Percentiles rank a stretch among this genome's conserved stretches.
Conservation (phyloP, 345 rosid genomes). For the Acer negundo region DNA sequence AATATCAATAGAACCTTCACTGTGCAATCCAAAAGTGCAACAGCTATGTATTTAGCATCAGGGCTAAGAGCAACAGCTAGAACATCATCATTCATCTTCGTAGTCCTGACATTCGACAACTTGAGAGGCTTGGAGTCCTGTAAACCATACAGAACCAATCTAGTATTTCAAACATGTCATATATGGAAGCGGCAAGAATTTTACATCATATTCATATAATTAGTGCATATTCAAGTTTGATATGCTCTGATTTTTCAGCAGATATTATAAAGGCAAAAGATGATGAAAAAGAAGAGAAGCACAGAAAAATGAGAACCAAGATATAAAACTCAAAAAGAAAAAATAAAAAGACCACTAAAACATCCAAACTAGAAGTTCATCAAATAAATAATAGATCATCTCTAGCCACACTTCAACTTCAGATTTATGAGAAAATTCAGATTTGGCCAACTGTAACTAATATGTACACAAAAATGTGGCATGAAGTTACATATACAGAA, state of each 20-base stretch:
- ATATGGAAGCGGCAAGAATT: neutral
- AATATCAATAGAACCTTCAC: conserved; percentile 66
- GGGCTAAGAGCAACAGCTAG: conserved; percentile 84
- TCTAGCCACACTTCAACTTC: neutral
- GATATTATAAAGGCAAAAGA: neutral
- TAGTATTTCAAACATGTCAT: conserved; percentile 2
- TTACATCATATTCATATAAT: neutral
- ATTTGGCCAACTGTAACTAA: neutral
- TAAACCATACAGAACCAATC: conserved; percentile 28
- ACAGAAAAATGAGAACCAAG: neutral
- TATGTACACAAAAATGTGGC: neutral
- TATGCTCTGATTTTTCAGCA: neutral
- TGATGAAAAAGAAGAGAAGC: neutral
- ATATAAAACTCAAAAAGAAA: neutral
- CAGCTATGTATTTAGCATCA: conserved; percentile 88
- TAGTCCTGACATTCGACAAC: conserved; percentile 64
- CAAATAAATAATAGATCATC: neutral
- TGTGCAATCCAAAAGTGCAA: conserved; percentile 87
- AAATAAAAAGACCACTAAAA: neutral
- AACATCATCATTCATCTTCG: conserved; percentile 97
- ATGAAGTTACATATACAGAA: neutral
- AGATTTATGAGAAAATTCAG: neutral
- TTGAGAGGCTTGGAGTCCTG: conserved; percentile 72
- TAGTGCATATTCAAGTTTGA: neutral
- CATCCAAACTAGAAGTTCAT: conserved; percentile 7